Percentiles rank a stretch among this genome's conserved stretches.
These are phyloP conservation scores for Pleurozium schreberi DNA, from an alignment of 225 moss, liverwort and hornwort species.

Conservation along the genomic window DNA sequence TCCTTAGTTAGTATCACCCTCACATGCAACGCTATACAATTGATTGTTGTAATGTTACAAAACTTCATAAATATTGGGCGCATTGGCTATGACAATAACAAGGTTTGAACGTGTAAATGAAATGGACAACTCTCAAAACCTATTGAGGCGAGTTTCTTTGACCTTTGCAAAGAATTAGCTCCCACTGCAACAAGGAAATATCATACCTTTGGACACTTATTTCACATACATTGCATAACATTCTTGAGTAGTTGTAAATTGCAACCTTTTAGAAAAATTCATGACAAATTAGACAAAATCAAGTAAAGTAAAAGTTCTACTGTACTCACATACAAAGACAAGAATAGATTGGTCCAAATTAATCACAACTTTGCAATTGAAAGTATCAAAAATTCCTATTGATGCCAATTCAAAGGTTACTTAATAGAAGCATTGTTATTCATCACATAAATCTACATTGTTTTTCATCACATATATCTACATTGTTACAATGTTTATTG, in stretches of 20 bases:
- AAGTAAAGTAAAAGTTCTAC: neutral
- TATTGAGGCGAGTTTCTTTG: neutral
- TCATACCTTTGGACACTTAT: neutral
- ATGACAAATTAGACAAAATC: neutral
- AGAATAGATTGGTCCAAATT: neutral
- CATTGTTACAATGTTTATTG: too few relatives aligned
- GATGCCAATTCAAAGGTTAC: rapidly evolving
- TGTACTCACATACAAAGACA: neutral
- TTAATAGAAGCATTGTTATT: too few relatives aligned
- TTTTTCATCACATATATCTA: too few relatives aligned
- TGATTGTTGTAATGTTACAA: neutral
- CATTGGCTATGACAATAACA: neutral
- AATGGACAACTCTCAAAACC: neutral
- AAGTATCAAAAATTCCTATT: neutral
- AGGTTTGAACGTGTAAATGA: neutral
- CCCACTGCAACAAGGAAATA: neutral
- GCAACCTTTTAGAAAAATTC: too few relatives aligned
- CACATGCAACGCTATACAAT: neutral
- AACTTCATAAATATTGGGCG: too few relatives aligned
- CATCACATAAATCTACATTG: too few relatives aligned
- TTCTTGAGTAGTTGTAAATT: neutral
- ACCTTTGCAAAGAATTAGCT: neutral
- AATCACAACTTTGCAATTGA: neutral
- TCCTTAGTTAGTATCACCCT: neutral
- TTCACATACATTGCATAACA: neutral